Conservation (phyloP, 305 asterid species). For the Solanum hybrid region DNA sequence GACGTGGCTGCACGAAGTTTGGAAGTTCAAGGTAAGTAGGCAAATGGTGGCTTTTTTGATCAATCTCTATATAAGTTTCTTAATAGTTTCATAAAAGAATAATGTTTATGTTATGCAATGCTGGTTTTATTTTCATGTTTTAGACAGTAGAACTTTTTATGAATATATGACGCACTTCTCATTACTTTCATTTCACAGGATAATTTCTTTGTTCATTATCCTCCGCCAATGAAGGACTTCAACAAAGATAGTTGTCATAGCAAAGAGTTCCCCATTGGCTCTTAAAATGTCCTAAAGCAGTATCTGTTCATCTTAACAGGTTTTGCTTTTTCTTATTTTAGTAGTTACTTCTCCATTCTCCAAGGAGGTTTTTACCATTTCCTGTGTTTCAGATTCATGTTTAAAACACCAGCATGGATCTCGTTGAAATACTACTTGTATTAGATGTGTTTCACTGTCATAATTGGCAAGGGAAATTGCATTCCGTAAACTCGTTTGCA, state of each 20-base stretch:
- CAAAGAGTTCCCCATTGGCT: not conserved
- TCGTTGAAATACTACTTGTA: not conserved
- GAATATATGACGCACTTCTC: not conserved
- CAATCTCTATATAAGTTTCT: not conserved
- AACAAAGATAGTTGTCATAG: not conserved
- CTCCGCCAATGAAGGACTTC: not conserved
- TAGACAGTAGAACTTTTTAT: not conserved
- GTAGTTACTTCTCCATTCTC: too few species aligned
- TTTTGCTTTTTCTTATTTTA: too few species aligned
- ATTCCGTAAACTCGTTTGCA: not conserved
- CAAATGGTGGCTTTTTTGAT: too few species aligned
- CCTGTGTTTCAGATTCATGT: not conserved
- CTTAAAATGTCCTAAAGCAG: too few species aligned
- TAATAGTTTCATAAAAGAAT: not conserved
- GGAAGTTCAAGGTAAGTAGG: too few species aligned
- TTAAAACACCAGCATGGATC: not conserved
- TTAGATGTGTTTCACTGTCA: not conserved
- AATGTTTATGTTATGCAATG: not conserved
- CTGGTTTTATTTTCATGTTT: not conserved
- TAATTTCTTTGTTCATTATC: not conserved
- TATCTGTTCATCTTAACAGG: too few species aligned
- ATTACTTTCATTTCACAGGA: not conserved
- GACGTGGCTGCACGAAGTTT: not conserved
- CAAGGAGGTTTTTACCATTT: not conserved
- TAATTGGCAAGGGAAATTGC: not conserved